Base-by-base conservation (phyloP, 345 rosid genomes). In the Toxicodendron radicans region DNA sequence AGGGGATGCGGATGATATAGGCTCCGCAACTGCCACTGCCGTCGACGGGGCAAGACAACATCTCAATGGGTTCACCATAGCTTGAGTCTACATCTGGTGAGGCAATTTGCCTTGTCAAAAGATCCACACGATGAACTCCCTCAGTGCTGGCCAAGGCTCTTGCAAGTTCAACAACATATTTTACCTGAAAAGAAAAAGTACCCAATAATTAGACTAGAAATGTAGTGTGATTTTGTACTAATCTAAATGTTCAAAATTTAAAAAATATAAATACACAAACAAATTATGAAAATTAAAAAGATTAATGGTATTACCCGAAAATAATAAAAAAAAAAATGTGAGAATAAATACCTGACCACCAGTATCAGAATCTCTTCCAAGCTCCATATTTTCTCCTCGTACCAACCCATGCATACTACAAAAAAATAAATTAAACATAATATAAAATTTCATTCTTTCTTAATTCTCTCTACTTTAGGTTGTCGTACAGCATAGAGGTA, bases 331-430 rank as follows among this genome's bases (percentile, higher is more conserved):
- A 27, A n/a, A 17, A 66, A 49, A 45, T n/a, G 43, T 38, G 41
- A 59, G 30, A 33, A 27, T 9, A 18, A 20, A 18, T 48, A 86
- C 93, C 90, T 89, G 93, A 63, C 94, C 94, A 60, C 94, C 92
- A 5, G 92, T 90, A 79, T 88, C 94, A 70, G 94, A 90, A 80
- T 90, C 94, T 77, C 90, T 82, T 72, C 94, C 94, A 16, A 90
- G 90, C 78, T 90, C 94, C 94, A 90, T 90, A 77, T 90, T 90
- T 59, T 90, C 94, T 68, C 92, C 94, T 0, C 94, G 94, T 66
- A 90, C 84, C 80, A 90, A 54, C 51, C 94, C 92, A 51, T 88
- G 94, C 66, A 90, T 61, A 30, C 92, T 90, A 54, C 85, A 78
- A 52, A 14, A n/a, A 2, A 71, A 46, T n/a, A 45, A 35, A 35